Percentiles rank a stretch among this genome's conserved stretches.
Conservation (phyloP, 2,329 filamentous ascomycete genomes). For the Domatiomyces globalis region DNA sequence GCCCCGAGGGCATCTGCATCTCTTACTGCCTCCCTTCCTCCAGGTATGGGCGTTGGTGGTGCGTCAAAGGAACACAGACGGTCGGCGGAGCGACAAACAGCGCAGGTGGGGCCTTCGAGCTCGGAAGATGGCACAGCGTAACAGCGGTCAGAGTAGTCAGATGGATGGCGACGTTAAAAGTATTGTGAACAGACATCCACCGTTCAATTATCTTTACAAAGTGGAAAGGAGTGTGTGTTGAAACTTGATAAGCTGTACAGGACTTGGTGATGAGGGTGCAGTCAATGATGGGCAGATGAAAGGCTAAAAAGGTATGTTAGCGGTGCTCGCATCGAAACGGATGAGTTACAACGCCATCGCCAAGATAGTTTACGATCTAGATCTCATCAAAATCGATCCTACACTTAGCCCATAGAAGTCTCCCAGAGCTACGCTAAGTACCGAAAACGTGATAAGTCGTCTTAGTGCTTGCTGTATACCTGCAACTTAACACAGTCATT, state of each 20-base stretch:
- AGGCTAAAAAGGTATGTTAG: not conserved
- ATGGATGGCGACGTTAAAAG: not conserved
- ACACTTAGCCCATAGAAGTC: not conserved
- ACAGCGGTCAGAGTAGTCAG: not conserved
- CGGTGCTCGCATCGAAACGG: no score
- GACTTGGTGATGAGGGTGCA: not conserved
- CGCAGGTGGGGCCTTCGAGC: not conserved
- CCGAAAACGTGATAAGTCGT: not conserved
- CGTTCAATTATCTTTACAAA: not conserved
- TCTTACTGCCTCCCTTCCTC: slow-evolving; percentile 3
- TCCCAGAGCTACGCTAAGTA: not conserved
- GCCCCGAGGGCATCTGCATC: slow-evolving; percentile 13
- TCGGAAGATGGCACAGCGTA: not conserved
- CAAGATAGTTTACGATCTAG: not conserved
- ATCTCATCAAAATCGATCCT: not conserved
- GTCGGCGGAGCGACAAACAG: slow-evolving; percentile 5
- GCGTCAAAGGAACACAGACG: slow-evolving; percentile 2
- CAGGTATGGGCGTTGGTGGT: not conserved
- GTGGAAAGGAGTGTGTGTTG: not conserved
- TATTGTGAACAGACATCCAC: not conserved
- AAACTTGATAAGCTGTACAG: not conserved
- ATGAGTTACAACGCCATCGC: not conserved
- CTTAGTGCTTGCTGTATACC: not conserved
- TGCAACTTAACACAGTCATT: not conserved
- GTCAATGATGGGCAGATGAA: not conserved